Evolutionary conservation across 495 filamentous ascomycete species (phyloP).

Genomic region (Hyaloscypha bicolor): DNA sequence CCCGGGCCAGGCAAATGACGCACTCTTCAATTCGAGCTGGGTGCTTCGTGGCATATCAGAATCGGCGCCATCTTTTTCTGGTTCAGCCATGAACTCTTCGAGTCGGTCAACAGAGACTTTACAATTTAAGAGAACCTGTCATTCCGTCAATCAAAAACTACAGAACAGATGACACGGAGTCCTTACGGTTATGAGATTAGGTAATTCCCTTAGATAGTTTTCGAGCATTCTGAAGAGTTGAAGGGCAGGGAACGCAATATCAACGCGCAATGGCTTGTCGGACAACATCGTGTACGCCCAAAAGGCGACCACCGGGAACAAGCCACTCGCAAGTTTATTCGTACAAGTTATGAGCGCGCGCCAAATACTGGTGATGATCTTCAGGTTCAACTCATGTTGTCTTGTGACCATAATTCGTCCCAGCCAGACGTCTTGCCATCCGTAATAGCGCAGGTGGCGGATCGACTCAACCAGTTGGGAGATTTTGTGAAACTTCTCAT

Average conservation of each 20-base stretch:
- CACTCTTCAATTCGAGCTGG: constrained; percentile 57
- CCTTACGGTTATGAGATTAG: constrained; percentile 62
- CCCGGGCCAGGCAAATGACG: constrained; percentile 79
- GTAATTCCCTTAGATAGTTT: constrained; percentile 67
- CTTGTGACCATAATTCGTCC: constrained; percentile 69
- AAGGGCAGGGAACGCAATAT: constrained; percentile 80
- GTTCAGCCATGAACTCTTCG: constrained; percentile 81
- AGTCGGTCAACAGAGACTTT: constrained; percentile 76
- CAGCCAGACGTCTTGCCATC: constrained; percentile 83
- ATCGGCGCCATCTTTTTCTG: constrained; percentile 62
- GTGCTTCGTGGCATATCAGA: constrained; percentile 38
- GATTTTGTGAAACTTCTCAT: constrained; percentile 70
- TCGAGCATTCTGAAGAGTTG: constrained; percentile 78
- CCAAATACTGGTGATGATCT: constrained; percentile 66
- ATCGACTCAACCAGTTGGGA: constrained; percentile 83
- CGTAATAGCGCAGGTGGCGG: constrained; percentile 85
- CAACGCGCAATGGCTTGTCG: constrained; percentile 64
- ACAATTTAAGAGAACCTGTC: constrained; percentile 63
- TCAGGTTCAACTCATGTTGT: constrained; percentile 64
- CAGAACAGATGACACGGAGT: not conserved
- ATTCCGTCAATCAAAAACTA: not conserved
- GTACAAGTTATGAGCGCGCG: constrained; percentile 58
- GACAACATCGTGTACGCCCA: constrained; percentile 74
- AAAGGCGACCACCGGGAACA: constrained; percentile 79
- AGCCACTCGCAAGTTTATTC: constrained; percentile 63